Base-by-base conservation (phyloP, 257 asterid genomes). In the Solanum commersonii region DNA sequence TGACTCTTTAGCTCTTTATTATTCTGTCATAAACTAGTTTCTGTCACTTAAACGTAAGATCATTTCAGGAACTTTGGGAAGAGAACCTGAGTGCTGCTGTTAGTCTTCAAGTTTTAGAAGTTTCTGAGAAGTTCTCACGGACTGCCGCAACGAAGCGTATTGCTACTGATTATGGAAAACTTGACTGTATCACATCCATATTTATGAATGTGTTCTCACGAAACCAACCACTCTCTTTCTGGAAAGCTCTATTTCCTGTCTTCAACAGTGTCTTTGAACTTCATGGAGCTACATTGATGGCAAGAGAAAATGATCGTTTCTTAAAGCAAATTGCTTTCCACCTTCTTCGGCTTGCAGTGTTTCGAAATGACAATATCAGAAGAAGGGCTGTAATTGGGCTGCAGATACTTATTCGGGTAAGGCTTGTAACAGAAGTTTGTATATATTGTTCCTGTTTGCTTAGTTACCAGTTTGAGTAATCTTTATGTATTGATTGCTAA, bases 91-190 rank as follows among this genome's bases (percentile, higher is more conserved):
- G 96, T 91, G 96, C 99, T 89, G 98, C 99, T 89, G 95, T 96
- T 88, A 94, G 98, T 92, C 98, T 97, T 84, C 98, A 97, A 90
- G 98, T 95, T 89, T 90, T 97, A 90, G 99, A 96, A 94, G 93
- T 96, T 88, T 93, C 93, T 87, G 92, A 94, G 87, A 96, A 97
- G 85, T 97, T 97, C 88, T 96, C 99, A 7, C 94, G 89, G 89
- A 93, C 96, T 87, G 99, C 94, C 38, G 95, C 95, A 87, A 91
- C 95, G 65, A 97, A 91, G 88, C 93, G 94, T 87, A 96, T 97
- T 90, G 98, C 99, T 38, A 96, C 99, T 23, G 99, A 97, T 90
- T 96, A 96, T 89, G 99, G 98, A 88, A 97, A 97, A 92, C 98
- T 97, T 90, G 99, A 97, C 88, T 97, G 99, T 92, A 92, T 96